Evolutionary conservation across 73 alveolate genomes (phyloP).

Genomic region (Paraurostyla sp.): DNA sequence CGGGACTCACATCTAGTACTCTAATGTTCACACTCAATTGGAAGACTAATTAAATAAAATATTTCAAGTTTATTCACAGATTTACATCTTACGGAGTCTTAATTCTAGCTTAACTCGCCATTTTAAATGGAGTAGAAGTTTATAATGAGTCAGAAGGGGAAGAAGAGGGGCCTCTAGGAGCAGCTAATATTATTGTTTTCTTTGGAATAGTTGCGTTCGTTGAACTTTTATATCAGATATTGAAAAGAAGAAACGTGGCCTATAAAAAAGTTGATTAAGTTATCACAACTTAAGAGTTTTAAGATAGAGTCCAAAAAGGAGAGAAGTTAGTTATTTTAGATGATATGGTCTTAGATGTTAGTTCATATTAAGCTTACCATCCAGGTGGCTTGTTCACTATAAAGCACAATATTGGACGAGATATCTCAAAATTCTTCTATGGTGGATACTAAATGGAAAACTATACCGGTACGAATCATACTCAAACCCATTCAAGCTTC

Average conservation of each 20-base stretch:
- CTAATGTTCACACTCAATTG: background rate
- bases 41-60: background rate
- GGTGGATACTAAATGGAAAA: constrained; percentile 81
- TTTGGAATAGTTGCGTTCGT: background rate
- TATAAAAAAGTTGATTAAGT: background rate
- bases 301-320: background rate
- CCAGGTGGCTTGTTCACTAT: constrained; percentile 84
- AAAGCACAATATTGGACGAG: constrained; percentile 74
- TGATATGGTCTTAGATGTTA: constrained; percentile 44
- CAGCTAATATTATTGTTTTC: background rate
- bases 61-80: background rate
- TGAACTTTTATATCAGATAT: background rate
- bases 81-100: background rate
- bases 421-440: constrained; percentile 77
- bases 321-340: constrained; percentile 8
- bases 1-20: background rate
- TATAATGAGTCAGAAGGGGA: constrained; percentile 3
- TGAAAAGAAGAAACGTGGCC: background rate
- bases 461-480: background rate
- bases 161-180: constrained; percentile 4
- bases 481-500: background rate
- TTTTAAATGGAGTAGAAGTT: background rate
- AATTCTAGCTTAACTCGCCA: constrained; percentile 8
- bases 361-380: constrained; percentile 45
- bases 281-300: background rate